A percentile compares a stretch with the other conserved stretches of the same genome.
These are phyloP conservation scores for Halenospora varia DNA, from an alignment of 495 filamentous ascomycete genomes.

Conservation along the genomic window DNA sequence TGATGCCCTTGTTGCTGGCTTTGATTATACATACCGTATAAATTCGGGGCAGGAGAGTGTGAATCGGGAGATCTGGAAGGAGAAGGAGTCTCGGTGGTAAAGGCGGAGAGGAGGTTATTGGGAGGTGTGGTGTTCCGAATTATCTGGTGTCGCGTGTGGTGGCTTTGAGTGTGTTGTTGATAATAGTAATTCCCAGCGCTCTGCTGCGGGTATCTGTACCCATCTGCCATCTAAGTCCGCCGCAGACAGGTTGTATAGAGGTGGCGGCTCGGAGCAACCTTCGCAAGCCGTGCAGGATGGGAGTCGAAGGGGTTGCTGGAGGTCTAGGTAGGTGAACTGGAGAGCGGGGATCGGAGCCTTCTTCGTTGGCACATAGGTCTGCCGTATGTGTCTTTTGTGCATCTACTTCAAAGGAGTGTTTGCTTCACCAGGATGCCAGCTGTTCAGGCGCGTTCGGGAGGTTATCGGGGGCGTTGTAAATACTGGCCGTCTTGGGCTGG, in stretches of 20 bases:
- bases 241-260: slow-evolving; percentile 9
- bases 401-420: slow-evolving; percentile 20
- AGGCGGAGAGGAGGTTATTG: slow-evolving; percentile 21
- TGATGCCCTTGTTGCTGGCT: slow-evolving; percentile 77
- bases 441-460: neutral
- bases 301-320: slow-evolving; percentile 1
- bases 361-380: slow-evolving; percentile 29
- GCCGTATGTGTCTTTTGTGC: slow-evolving; percentile 13
- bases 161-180: slow-evolving; percentile 17
- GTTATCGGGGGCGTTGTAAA: neutral
- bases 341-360: slow-evolving; percentile 22
- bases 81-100: slow-evolving; percentile 54
- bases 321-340: slow-evolving; percentile 18
- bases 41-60: slow-evolving; percentile 59
- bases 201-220: slow-evolving; percentile 30
- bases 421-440: neutral
- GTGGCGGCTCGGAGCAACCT: slow-evolving; percentile 12
- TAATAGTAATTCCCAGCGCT: slow-evolving; percentile 27
- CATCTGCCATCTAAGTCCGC: slow-evolving; percentile 30
- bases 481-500: neutral
- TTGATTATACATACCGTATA: slow-evolving; percentile 79
- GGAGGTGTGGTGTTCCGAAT: slow-evolving; percentile 24
- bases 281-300: slow-evolving; percentile 9
- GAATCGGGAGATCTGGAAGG: slow-evolving; percentile 67
- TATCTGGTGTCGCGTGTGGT: slow-evolving; percentile 24